phyloP scores from a whole-genome alignment of 1,284 basidiomycete species.

The Acaromyces ingoldii region DNA sequence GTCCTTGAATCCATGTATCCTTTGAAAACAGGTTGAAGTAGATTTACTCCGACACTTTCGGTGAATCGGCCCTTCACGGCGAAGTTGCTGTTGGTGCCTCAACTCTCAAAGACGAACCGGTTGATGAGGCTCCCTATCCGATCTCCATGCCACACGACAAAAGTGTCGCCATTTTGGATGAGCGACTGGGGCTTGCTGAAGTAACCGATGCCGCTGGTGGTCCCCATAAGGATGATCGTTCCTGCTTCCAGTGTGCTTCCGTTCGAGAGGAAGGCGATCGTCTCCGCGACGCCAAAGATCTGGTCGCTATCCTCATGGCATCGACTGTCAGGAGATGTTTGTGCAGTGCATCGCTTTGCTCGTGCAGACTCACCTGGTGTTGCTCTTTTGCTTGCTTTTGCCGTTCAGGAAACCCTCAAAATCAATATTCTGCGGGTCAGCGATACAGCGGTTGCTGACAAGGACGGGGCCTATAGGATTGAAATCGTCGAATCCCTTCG shows the following conservation, averaged over 20 bases:
- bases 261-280: conserved; percentile 50
- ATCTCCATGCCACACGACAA: conserved; percentile 52
- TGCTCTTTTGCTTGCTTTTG: conserved; percentile 49
- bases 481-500: conserved; percentile 53
- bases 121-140: conserved; percentile 55
- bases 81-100: no score
- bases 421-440: background rate
- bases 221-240: conserved; percentile 46
- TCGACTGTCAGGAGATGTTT: background rate
- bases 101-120: conserved; percentile 51
- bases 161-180: conserved; percentile 52
- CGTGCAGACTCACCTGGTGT: conserved; percentile 43
- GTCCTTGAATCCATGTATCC: no score
- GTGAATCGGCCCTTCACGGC: no score
- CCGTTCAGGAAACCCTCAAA: conserved; percentile 50
- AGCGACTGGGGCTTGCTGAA: conserved; percentile 39
- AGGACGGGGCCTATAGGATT: conserved; percentile 53
- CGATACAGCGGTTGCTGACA: conserved; percentile 44
- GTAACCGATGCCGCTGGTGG: conserved; percentile 53
- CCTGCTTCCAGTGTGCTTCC: conserved; percentile 32
- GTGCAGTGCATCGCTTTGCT: background rate
- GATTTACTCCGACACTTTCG: no score
- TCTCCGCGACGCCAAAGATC: conserved; percentile 53
- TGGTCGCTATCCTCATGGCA: conserved; percentile 50
- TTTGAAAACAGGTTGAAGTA: no score